A percentile compares a stretch with the other conserved stretches of the same genome.
Conservation (phyloP, 139 green algal genomes). For the Closterium sp. region DNA sequence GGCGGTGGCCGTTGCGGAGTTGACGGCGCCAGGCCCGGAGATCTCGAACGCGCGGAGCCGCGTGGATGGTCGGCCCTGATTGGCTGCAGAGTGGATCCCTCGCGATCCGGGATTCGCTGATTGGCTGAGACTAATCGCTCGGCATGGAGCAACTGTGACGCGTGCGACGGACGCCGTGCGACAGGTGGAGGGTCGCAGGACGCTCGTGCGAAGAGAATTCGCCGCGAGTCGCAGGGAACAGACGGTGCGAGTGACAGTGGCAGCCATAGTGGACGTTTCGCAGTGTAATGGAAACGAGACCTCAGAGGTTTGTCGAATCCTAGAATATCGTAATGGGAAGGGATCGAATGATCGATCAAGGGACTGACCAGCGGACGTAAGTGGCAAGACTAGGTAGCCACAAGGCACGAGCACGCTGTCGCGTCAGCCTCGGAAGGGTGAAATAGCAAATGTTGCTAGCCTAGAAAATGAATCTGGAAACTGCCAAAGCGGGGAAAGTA, state of each 20-base stretch:
- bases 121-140: neutral
- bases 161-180: neutral
- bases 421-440: too few relatives aligned
- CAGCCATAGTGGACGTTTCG: neutral
- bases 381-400: too few relatives aligned
- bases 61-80: neutral
- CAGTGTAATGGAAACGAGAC: neutral
- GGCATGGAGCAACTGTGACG: neutral
- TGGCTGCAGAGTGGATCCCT: neutral
- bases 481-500: too few relatives aligned
- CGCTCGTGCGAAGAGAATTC: neutral
- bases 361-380: too few relatives aligned
- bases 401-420: too few relatives aligned
- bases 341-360: too few relatives aligned
- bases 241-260: neutral
- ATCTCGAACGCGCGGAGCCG: slow-evolving; percentile 3
- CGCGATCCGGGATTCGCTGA: neutral
- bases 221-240: neutral
- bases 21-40: slow-evolving; percentile 20
- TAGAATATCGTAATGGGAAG: neutral
- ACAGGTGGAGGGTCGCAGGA: neutral
- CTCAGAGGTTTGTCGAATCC: neutral
- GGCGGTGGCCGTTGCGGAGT: neutral
- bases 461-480: too few relatives aligned
- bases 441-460: too few relatives aligned